These are phyloP conservation scores for Musa troglodytarum DNA, from an alignment of 176 grass and related monocot genomes.

Conservation along the genomic window DNA sequence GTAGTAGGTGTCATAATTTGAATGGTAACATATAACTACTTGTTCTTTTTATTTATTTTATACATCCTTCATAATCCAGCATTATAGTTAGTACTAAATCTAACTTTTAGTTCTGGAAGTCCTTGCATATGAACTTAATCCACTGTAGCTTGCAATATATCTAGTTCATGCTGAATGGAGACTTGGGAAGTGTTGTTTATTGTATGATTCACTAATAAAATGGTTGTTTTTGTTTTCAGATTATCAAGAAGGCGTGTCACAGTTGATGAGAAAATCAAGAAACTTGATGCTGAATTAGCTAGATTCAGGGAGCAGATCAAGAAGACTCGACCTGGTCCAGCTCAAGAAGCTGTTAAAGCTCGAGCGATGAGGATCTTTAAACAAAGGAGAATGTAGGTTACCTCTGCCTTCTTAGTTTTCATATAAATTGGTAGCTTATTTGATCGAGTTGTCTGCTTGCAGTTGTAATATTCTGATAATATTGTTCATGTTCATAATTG, in stretches of 20 bases:
- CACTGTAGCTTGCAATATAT: too few relatives aligned
- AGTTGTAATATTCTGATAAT: background rate
- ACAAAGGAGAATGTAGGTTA: constrained; percentile 63
- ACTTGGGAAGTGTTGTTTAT: background rate
- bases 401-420: background rate
- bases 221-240: constrained; percentile 18
- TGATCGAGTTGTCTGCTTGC: background rate
- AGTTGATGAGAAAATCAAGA: constrained; percentile 94
- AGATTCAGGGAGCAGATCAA: constrained; percentile 82
- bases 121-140: background rate
- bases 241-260: constrained; percentile 81
- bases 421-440: background rate
- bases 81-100: background rate
- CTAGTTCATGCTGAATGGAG: background rate
- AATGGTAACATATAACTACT: too few relatives aligned
- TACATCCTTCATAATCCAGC: too few relatives aligned
- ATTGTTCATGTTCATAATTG: background rate
- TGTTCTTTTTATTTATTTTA: too few relatives aligned
- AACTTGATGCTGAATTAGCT: constrained; percentile 74
- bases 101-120: background rate
- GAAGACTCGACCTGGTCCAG: constrained; percentile 68
- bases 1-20: too few relatives aligned
- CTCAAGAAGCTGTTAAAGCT: constrained; percentile 92
- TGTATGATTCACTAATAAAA: background rate
- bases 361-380: constrained; percentile 80